A percentile compares a stretch with the other conserved stretches of the same genome.
Evolutionary conservation across 2,329 filamentous ascomycete genomes (phyloP).

Genomic region (Pseudocercospora macadamiae): DNA sequence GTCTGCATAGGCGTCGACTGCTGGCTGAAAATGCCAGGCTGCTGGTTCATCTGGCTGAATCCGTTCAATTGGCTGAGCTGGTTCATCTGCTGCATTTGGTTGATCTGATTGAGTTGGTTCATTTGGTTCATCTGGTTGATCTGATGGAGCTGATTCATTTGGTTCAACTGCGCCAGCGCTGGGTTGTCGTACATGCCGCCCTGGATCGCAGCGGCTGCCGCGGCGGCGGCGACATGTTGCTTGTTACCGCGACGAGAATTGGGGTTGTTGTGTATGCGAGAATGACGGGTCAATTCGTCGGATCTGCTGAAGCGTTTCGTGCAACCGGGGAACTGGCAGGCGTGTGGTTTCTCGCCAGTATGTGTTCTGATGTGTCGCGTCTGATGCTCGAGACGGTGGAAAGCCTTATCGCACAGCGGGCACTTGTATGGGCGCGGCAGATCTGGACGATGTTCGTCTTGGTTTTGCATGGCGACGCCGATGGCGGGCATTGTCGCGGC

Average conservation of each 20-base stretch:
- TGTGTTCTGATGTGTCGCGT: constrained; percentile 91
- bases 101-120: constrained; percentile 31
- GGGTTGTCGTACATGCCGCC: constrained; percentile 55
- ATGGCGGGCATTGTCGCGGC: constrained; percentile 49
- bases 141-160: constrained; percentile 73
- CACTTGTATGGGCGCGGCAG: constrained; percentile 97
- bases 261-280: constrained; percentile 97
- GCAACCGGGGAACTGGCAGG: constrained; percentile 92
- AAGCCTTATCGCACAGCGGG: constrained; percentile 96
- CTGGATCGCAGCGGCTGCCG: constrained; percentile 56
- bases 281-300: constrained; percentile 94
- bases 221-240: constrained; percentile 64
- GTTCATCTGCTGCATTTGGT: constrained; percentile 32
- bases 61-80: constrained; percentile 20
- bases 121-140: constrained; percentile 73
- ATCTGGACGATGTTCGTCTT: constrained; percentile 72
- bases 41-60: constrained; percentile 21
- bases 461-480: constrained; percentile 65
- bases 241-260: constrained; percentile 95
- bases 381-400: constrained; percentile 96
- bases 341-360: constrained; percentile 97
- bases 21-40: constrained; percentile 11
- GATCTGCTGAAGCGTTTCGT: constrained; percentile 96
- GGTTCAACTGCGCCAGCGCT: constrained; percentile 47
- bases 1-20: constrained; percentile 14